phyloP scores from a whole-genome alignment of 257 asterid genomes.

The Henckelia pumila region DNA sequence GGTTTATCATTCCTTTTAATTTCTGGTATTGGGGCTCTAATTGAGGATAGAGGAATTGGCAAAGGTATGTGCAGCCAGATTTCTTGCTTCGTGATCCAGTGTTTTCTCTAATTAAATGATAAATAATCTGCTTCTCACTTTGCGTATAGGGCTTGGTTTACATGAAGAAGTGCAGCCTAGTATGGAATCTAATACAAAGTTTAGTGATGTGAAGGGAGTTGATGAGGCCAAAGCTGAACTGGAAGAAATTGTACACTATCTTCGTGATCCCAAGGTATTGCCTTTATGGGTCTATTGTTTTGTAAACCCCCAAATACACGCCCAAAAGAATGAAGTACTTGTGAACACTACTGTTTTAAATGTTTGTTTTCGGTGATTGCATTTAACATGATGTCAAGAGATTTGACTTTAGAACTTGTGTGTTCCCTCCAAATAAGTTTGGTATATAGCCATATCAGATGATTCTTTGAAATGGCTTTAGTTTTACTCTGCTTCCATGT shows the following conservation, averaged over 20 bases:
- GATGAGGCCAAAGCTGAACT: conserved; percentile 95
- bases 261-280: conserved; percentile 93
- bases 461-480: conserved; percentile 5
- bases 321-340: not conserved
- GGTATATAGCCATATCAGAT: not conserved
- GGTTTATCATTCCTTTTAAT: conserved; percentile 74
- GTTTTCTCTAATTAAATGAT: conserved; percentile 7
- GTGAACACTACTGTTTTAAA: not conserved
- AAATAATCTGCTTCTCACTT: conserved; percentile 18
- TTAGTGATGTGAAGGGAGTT: conserved; percentile 92
- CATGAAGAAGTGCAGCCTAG: conserved; percentile 87
- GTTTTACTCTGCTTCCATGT: not conserved
- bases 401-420: not conserved
- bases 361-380: not conserved
- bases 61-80: conserved; percentile 50
- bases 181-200: conserved; percentile 78
- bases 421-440: not conserved
- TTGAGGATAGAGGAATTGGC: conserved; percentile 85
- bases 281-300: conserved; percentile 17
- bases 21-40: conserved; percentile 82
- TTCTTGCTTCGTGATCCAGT: conserved; percentile 18
- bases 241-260: conserved; percentile 96
- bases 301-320: not conserved
- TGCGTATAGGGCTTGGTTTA: conserved; percentile 69
- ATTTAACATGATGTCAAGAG: not conserved